These are phyloP conservation scores for Sporothrix humicola DNA, from an alignment of 2,329 filamentous ascomycete species.

Conservation along the genomic window DNA sequence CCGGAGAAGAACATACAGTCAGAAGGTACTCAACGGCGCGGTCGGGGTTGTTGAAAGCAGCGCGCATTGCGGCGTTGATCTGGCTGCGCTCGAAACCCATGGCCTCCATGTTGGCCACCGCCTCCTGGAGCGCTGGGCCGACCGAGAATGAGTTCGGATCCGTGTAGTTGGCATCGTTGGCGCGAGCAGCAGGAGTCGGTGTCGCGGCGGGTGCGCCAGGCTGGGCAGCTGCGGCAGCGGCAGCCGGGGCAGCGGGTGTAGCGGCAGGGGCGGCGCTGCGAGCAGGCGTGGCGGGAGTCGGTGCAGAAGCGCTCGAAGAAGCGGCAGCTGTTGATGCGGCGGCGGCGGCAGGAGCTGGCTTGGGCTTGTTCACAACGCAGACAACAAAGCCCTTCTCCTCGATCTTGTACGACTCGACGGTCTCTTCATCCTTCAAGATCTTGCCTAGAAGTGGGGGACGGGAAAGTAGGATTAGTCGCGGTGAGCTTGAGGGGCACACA, in stretches of 20 bases:
- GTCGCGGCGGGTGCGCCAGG: slow-evolving; percentile 50
- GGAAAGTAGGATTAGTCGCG: background rate
- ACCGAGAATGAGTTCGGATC: slow-evolving; percentile 84
- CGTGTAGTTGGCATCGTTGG: slow-evolving; percentile 55
- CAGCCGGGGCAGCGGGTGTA: slow-evolving; percentile 58
- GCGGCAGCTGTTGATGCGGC: slow-evolving; percentile 62
- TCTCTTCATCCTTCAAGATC: slow-evolving; percentile 97
- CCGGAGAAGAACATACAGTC: slow-evolving; percentile 63
- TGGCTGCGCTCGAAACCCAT: slow-evolving; percentile 93
- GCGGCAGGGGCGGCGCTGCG: slow-evolving; percentile 53
- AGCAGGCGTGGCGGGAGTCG: slow-evolving; percentile 65
- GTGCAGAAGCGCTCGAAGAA: slow-evolving; percentile 41
- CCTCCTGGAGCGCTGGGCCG: slow-evolving; percentile 79
- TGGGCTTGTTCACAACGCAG: slow-evolving; percentile 96
- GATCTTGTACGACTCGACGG: slow-evolving; percentile 95
- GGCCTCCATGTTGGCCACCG: slow-evolving; percentile 90
- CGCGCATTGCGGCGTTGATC: slow-evolving; percentile 93
- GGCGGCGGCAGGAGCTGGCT: slow-evolving; percentile 62
- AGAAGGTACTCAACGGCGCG: slow-evolving; percentile 96
- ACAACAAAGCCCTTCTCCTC: slow-evolving; percentile 99
- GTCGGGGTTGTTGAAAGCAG: slow-evolving; percentile 95
- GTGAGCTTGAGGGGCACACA: slow-evolving; percentile 40
- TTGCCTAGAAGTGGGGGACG: slow-evolving; percentile 69
- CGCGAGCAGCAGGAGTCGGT: slow-evolving; percentile 57
- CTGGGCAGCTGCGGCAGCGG: slow-evolving; percentile 53